Evolutionary conservation across 1,139 yeast species (phyloP).

Genomic region (Yarrowia galli): DNA sequence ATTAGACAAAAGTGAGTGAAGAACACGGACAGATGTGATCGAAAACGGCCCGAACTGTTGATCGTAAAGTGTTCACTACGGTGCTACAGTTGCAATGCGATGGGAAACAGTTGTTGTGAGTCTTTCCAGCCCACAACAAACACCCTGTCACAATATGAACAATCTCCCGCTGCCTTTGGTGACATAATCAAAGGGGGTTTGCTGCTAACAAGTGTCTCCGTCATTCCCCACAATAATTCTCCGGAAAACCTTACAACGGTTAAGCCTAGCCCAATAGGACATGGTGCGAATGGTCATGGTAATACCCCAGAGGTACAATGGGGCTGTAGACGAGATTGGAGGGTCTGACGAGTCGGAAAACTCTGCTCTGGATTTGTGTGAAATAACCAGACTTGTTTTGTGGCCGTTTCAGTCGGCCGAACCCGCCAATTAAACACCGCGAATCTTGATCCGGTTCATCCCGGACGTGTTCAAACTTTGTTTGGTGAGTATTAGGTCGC

Average conservation of each 20-base stretch:
- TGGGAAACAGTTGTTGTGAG: too few relatives aligned
- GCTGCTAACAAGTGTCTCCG: constrained; percentile 25
- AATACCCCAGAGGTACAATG: neutral
- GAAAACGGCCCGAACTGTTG: too few relatives aligned
- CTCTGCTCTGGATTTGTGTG: neutral
- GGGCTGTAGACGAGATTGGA: too few relatives aligned
- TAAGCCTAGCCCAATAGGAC: constrained; percentile 35
- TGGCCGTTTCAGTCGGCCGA: neutral
- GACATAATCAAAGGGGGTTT: neutral
- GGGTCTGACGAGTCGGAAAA: constrained; percentile 5
- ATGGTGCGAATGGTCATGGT: constrained; percentile 3
- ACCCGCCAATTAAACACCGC: constrained; percentile 20
- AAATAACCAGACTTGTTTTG: neutral
- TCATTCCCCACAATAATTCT: constrained; percentile 36
- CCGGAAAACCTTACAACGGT: constrained; percentile 20
- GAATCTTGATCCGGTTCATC: constrained; percentile 36
- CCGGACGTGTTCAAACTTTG: constrained; percentile 37
- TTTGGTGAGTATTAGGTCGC: constrained; percentile 35
- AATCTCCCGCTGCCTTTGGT: neutral
- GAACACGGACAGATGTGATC: too few relatives aligned
- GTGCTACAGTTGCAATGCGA: too few relatives aligned
- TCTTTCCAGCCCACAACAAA: too few relatives aligned
- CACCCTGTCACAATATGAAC: too few relatives aligned
- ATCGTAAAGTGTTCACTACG: too few relatives aligned
- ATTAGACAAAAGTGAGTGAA: neutral